Evolutionary conservation across 257 asterid genomes (phyloP), one percentile per base, ranked within the genome.

Genomic region (Fraxinus cuspidata): DNA sequence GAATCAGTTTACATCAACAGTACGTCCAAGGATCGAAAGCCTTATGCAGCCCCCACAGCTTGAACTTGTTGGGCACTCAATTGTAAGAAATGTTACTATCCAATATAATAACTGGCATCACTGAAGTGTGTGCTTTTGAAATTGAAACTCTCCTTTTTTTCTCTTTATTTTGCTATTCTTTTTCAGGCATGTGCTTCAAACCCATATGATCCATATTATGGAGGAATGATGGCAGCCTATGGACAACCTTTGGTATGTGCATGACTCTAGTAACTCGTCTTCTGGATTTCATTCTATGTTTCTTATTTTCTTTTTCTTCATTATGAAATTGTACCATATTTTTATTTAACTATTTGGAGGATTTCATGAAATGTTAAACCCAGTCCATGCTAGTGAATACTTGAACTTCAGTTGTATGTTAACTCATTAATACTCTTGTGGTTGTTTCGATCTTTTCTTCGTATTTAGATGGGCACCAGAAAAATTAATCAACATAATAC

Each of bases 181-280:
- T 15, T 31, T 70, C 89, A 94, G 97, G 96, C 89, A 34, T 86
- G 89, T 77, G 90, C 89, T 28, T 40, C 94, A 63, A 83, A 82
- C 81, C 90, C 90, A 11, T 90, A 86, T 31, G 92, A 90, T 80
- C 88, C 88, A 38, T 89, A 81, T 82, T 88, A 85, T 74, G 97
- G 96, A 72, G 92, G 92, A 78, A 88, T 91, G 91, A 68, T 92
- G 89, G 88, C 94, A 73, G 86, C 92, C 76, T 92, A 87, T 84
- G 97, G 96, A 38, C 96, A 92, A 75, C 96, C 93, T 73, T 80
- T 90, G 96, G 97, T 91, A 90, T 53, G 90, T 40, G 73, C 23
- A 71, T 75, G 23, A 64, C 40, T 51, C 40, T 51, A 74, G 7
- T 67, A 31, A 0, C 32, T 70, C 23, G 38, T 3, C 23, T 60